Conservation (phyloP, 2,329 filamentous ascomycete species). For the Xylaria sp. region DNA sequence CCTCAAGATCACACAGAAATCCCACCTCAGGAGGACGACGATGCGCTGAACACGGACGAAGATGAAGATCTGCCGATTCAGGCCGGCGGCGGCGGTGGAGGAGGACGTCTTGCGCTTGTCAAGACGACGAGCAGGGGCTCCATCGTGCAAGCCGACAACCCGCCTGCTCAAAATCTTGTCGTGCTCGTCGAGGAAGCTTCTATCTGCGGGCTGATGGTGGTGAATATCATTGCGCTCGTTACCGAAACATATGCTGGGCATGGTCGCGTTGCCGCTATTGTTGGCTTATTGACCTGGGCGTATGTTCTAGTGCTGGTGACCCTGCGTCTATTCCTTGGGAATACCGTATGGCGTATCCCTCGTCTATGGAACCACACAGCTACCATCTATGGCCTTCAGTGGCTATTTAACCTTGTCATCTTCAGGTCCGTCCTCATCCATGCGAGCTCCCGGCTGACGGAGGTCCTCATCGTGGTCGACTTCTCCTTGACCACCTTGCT, state of each 20-base stretch:
- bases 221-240: conserved; percentile 73
- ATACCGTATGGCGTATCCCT: conserved; percentile 72
- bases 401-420: conserved; percentile 78
- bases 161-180: conserved; percentile 75
- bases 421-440: conserved; percentile 90
- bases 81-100: conserved; percentile 56
- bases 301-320: conserved; percentile 81
- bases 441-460: conserved; percentile 69
- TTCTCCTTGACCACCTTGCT: conserved; percentile 81
- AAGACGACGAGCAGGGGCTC: conserved; percentile 72
- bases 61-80: conserved; percentile 67
- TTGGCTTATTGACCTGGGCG: conserved; percentile 78
- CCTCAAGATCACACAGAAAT: conserved; percentile 62
- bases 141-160: conserved; percentile 78
- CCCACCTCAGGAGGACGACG: conserved; percentile 58
- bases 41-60: conserved; percentile 65
- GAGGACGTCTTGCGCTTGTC: conserved; percentile 65
- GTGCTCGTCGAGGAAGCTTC: conserved; percentile 80
- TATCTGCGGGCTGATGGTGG: conserved; percentile 74
- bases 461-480: conserved; percentile 74
- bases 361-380: conserved; percentile 94
- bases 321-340: conserved; percentile 74
- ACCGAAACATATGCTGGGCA: conserved; percentile 67
- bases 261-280: conserved; percentile 69
- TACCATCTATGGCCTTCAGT: conserved; percentile 81